Base-by-base conservation (phyloP, 208 protist genomes). In the Porcisia deanei region DNA sequence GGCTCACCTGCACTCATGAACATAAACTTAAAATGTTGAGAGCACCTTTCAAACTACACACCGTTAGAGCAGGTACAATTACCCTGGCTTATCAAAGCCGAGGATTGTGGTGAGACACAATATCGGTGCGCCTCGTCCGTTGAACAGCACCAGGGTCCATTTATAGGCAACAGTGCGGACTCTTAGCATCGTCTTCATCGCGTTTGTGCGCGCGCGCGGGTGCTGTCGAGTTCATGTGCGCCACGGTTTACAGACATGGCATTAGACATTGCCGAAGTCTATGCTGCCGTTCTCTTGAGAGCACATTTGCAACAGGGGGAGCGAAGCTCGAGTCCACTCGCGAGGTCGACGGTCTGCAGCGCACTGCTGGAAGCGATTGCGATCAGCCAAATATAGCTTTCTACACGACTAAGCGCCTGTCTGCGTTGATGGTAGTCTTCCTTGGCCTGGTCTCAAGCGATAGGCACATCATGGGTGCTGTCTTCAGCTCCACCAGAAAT, bases 21-120 rank as follows among this genome's bases (percentile, higher is more conserved):
- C 16, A 41, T 78, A 22, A 49, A 78, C 6, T 34, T 78, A 8
- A 60, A 74, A 9, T 59, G 60, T 63, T 70, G 75, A 37, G 8
- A 49, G 8, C 45, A 41, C 18, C 58, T 79, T 3, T 55, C 12
- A 0, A 55, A 25, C 7, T 52, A 73, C 2, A 39, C 75, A 1
- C 58, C 59, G 16, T 53, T 73, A 30, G 64, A 30, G 49, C 22
- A 67, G 63, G 67, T 37, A 60, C 67, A 7, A 30, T n/a, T 59
- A 20, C 67, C 73, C 37, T 30, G 55, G 20, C 25, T 9, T 6
- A 69, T 79, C 43, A 39, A 25, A 41, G 67, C 66, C 49, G 69
- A n/a, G n/a, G 55, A 73, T 39, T 54, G 54, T 1, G 22, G 34
- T 25, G 75, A 69, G 30, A 4, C 45, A 25, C 3, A 10, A 63